Conservation (phyloP, 2,329 filamentous ascomycete species). For the Diaporthe amygdali region DNA sequence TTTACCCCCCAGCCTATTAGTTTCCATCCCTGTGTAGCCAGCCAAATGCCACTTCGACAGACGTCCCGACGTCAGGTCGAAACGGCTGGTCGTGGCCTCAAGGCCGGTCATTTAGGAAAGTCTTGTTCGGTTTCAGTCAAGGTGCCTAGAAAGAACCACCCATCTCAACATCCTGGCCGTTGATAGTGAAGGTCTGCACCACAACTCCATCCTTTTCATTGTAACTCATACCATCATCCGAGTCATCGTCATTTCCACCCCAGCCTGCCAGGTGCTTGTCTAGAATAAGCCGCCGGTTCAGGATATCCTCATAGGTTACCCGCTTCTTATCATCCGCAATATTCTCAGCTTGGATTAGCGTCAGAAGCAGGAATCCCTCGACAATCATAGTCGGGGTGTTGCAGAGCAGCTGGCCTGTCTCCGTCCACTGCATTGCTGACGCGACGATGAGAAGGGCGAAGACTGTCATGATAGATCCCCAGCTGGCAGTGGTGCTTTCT, state of each 20-base stretch:
- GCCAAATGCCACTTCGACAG: not conserved
- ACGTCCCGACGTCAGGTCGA: not conserved
- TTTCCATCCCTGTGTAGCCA: too few species aligned
- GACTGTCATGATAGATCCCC: conserved; percentile 29
- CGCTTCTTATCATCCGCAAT: conserved; percentile 31
- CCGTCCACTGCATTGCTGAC: conserved; percentile 34
- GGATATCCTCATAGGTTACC: conserved; percentile 32
- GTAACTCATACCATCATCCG: not conserved
- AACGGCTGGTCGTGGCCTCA: not conserved
- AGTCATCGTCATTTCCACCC: conserved; percentile 8
- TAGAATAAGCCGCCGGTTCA: conserved; percentile 33
- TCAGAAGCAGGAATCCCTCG: conserved; percentile 34
- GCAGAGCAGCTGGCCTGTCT: conserved; percentile 37
- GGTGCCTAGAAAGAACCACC: not conserved
- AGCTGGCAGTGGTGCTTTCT: conserved; percentile 26
- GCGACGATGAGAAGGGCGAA: conserved; percentile 30
- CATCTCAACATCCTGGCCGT: conserved; percentile 17
- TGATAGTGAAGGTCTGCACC: conserved; percentile 10
- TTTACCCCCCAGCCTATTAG: not conserved
- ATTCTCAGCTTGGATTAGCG: conserved; percentile 35
- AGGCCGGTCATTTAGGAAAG: not conserved
- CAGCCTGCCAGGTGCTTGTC: conserved; percentile 29
- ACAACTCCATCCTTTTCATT: conserved; percentile 15
- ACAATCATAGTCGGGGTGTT: conserved; percentile 38
- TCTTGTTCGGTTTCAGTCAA: not conserved